A percentile compares a stretch with the other conserved stretches of the same genome.
Evolutionary conservation across 208 protist genomes (phyloP).

Genomic region (Blechomonas ayalai): DNA sequence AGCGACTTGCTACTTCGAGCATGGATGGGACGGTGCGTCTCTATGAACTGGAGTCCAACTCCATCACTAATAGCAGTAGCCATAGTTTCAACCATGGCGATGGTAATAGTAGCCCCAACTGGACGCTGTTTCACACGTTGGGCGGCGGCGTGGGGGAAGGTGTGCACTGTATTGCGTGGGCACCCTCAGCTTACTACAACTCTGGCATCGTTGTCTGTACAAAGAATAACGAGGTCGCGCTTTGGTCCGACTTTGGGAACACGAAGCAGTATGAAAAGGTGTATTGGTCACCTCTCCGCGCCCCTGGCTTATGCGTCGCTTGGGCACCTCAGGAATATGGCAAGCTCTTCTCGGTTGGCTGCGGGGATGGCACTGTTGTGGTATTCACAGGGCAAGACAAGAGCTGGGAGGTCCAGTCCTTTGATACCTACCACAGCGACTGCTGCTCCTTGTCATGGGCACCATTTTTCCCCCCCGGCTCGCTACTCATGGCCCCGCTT

Average conservation of each 20-base stretch:
- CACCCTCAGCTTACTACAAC: conserved; percentile 45
- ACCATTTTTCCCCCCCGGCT: conserved; percentile 57
- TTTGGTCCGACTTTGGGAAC: conserved; percentile 51
- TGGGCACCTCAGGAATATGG: conserved; percentile 80
- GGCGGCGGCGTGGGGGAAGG: conserved; percentile 11
- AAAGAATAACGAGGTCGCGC: conserved; percentile 29
- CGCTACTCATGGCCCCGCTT: conserved; percentile 56
- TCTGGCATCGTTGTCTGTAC: conserved; percentile 59
- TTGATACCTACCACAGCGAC: conserved; percentile 36
- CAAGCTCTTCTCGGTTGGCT: conserved; percentile 72
- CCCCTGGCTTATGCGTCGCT: conserved; percentile 45
- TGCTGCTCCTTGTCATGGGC: conserved; percentile 59
- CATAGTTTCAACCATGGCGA: background rate
- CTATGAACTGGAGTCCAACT: conserved; percentile 15
- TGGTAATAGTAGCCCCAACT: conserved; percentile 3
- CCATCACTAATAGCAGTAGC: background rate
- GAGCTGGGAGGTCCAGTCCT: conserved; percentile 54
- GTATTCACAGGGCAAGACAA: conserved; percentile 53
- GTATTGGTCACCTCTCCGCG: conserved; percentile 33
- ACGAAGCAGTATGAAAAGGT: conserved; percentile 43
- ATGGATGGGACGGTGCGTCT: conserved; percentile 61
- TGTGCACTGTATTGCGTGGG: conserved; percentile 76
- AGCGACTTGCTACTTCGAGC: conserved; percentile 50
- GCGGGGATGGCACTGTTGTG: conserved; percentile 47
- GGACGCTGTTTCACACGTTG: background rate